Percentiles rank a stretch among this genome's conserved stretches.
Conservation (phyloP, 2,329 filamentous ascomycete species). For the Pestalotiopsis sp. region DNA sequence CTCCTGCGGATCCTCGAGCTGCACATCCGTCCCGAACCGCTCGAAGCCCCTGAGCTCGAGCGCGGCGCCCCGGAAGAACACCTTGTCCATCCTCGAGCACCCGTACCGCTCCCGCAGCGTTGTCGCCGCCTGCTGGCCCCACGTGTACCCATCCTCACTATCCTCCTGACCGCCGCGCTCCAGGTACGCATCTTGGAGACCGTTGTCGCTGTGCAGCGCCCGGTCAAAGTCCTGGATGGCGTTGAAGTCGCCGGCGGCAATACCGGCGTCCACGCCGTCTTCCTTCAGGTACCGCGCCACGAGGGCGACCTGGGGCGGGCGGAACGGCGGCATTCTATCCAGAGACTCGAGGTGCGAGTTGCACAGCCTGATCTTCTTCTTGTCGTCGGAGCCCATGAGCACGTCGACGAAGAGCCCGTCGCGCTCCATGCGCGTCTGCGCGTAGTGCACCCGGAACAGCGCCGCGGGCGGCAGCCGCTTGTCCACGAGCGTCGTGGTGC, state of each 20-base stretch:
- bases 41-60: slow-evolving; percentile 36
- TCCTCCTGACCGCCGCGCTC: slow-evolving; percentile 50
- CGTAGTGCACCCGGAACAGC: slow-evolving; percentile 53
- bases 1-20: slow-evolving; percentile 35
- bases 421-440: slow-evolving; percentile 45
- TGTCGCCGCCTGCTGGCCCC: slow-evolving; percentile 54
- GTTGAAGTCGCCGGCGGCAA: slow-evolving; percentile 58
- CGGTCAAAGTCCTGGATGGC: slow-evolving; percentile 56
- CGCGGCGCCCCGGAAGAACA: slow-evolving; percentile 41
- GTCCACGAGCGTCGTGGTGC: slow-evolving; percentile 54
- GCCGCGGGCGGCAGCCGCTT: slow-evolving; percentile 38
- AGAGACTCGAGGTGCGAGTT: slow-evolving; percentile 35
- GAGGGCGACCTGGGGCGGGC: slow-evolving; percentile 26
- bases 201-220: slow-evolving; percentile 46
- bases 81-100: slow-evolving; percentile 54
- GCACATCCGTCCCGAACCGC: slow-evolving; percentile 47
- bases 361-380: slow-evolving; percentile 23
- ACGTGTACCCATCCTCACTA: slow-evolving; percentile 51
- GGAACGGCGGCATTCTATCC: slow-evolving; percentile 23
- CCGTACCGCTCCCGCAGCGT: slow-evolving; percentile 43
- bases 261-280: slow-evolving; percentile 36
- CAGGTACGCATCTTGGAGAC: slow-evolving; percentile 54
- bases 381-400: slow-evolving; percentile 10
- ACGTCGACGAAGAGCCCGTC: slow-evolving; percentile 57
- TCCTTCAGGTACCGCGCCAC: slow-evolving; percentile 25